A percentile compares a stretch with the other conserved stretches of the same genome.
phyloP scores from a whole-genome alignment of 768 basidiomycete species.

The Naematelia encephala region DNA sequence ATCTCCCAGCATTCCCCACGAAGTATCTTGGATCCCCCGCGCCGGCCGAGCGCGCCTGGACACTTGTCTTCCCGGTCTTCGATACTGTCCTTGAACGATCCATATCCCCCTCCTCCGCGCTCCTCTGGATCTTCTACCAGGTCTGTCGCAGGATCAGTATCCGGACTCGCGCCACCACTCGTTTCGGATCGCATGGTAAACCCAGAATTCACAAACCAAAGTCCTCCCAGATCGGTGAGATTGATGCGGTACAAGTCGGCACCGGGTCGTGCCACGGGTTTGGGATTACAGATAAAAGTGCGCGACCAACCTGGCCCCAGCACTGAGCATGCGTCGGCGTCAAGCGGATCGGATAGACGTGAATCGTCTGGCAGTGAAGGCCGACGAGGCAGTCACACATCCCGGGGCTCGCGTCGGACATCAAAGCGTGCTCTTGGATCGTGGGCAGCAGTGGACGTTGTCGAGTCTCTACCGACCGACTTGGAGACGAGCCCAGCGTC shows the following conservation, averaged over 20 bases:
- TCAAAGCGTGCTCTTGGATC: constrained; percentile 6
- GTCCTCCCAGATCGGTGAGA: background rate
- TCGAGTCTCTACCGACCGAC: constrained; percentile 21
- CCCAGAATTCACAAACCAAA: too few species aligned
- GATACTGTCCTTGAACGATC: background rate
- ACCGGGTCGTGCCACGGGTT: constrained; percentile 23
- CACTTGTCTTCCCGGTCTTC: background rate
- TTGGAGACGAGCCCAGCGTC: constrained; percentile 8
- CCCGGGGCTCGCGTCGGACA: constrained; percentile 1
- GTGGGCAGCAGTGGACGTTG: constrained; percentile 29
- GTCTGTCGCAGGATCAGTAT: too few species aligned
- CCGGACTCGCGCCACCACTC: too few species aligned
- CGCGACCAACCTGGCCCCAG: constrained; percentile 3
- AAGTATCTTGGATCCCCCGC: background rate
- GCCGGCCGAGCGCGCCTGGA: background rate
- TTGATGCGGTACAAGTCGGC: constrained; percentile 38
- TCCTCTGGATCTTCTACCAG: background rate
- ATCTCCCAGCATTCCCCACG: background rate
- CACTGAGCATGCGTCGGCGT: background rate
- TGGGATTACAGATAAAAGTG: constrained; percentile 34
- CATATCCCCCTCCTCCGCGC: background rate
- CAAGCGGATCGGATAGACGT: constrained; percentile 1
- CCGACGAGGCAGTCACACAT: constrained; percentile 1
- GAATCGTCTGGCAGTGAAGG: constrained; percentile 8
- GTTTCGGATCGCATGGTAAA: background rate